phyloP scores from a whole-genome alignment of 192 early-diverging fungal genomes.

The Diversispora epigaea region DNA sequence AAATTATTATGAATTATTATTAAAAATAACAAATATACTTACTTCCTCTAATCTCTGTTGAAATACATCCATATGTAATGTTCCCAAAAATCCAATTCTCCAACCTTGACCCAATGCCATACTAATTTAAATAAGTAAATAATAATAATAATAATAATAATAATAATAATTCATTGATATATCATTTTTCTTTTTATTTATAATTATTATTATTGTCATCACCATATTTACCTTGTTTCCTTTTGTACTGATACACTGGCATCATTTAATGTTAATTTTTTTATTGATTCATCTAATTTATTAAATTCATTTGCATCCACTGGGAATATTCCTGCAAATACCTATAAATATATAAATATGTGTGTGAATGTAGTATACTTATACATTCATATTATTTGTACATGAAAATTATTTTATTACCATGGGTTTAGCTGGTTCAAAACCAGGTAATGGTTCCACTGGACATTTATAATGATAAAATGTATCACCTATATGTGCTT shows the following conservation, averaged over 20 bases:
- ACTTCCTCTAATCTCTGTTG: conserved; percentile 85
- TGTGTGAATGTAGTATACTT: background rate
- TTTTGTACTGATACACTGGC: conserved; percentile 86
- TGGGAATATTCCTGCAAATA: conserved; percentile 94
- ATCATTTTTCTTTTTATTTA: background rate
- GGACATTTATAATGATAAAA: conserved; percentile 71
- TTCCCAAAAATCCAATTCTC: conserved; percentile 93
- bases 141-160: background rate
- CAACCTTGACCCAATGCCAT: conserved; percentile 93
- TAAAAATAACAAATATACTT: background rate
- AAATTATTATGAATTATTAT: background rate
- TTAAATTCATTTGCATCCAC: conserved; percentile 86
- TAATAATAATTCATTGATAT: too few relatives aligned
- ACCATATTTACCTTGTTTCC: conserved; percentile 56
- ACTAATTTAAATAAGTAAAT: conserved; percentile 34
- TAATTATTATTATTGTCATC: background rate
- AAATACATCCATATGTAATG: conserved; percentile 98
- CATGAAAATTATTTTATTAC: conserved; percentile 37
- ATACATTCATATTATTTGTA: background rate
- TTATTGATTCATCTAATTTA: conserved; percentile 86
- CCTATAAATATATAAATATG: conserved; percentile 10
- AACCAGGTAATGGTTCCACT: conserved; percentile 81
- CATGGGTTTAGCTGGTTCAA: conserved; percentile 94
- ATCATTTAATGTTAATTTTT: conserved; percentile 94
- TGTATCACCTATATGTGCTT: conserved; percentile 95